Conservation (phyloP, 768 basidiomycete genomes). For the Pleurotus cornucopiae region DNA sequence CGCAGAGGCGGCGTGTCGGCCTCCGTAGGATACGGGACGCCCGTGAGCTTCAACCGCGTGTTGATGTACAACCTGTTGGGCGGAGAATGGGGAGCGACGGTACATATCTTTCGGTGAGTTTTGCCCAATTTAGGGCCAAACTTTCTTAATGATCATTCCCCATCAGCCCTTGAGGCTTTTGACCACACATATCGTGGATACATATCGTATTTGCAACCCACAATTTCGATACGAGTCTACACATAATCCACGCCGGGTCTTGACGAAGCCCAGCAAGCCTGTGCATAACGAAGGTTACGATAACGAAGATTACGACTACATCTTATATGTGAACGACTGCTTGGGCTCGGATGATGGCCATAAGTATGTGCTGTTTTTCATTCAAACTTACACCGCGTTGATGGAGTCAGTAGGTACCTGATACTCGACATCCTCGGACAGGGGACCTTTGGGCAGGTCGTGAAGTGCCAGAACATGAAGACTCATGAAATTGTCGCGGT, state of each 20-base stretch:
- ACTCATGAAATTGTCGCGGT: conserved; percentile 98
- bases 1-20: conserved; percentile 64
- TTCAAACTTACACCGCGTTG: conserved; percentile 6
- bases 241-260: conserved; percentile 91
- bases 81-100: conserved; percentile 78
- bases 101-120: conserved; percentile 75
- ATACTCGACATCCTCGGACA: conserved; percentile 98
- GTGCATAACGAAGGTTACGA: conserved; percentile 95
- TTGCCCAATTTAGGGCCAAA: not conserved
- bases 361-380: conserved; percentile 58
- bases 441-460: conserved; percentile 98
- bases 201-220: conserved; percentile 93
- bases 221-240: conserved; percentile 91
- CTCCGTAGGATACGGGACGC: conserved; percentile 75
- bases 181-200: conserved; percentile 84
- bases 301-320: conserved; percentile 99
- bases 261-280: conserved; percentile 97
- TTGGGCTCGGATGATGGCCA: conserved; percentile 91
- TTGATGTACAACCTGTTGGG: conserved; percentile 57
- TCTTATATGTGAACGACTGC: conserved; percentile 98
- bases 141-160: not conserved
- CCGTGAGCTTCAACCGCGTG: conserved; percentile 74
- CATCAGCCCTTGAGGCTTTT: conserved; percentile 57
- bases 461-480: conserved; percentile 99
- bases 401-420: conserved; percentile 62